These are phyloP conservation scores for Thalassiosira hispida DNA, from an alignment of 352 stramenopile genomes.

Conservation along the genomic window DNA sequence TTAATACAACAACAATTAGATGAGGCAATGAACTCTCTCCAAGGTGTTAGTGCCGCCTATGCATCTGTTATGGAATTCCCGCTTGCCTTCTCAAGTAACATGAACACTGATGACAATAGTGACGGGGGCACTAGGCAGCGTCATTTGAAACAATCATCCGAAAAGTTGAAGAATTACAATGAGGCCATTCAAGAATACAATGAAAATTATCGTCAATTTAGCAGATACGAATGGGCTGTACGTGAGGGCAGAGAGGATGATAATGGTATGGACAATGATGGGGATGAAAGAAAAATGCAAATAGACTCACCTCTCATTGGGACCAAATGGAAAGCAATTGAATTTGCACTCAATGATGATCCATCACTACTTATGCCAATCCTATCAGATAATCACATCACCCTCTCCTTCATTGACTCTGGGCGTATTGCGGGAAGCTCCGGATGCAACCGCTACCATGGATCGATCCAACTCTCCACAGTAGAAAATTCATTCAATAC, in stretches of 20 bases:
- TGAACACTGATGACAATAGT: background rate
- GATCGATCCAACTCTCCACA: background rate
- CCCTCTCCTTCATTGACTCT: conserved; percentile 7
- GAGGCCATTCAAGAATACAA: conserved; percentile 24
- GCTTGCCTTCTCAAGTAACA: background rate
- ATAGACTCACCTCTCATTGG: conserved; percentile 8
- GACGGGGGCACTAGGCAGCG: background rate
- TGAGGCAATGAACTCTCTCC: background rate
- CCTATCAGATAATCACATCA: conserved; percentile 15
- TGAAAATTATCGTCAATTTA: conserved; percentile 23
- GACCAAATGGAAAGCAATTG: conserved; percentile 17
- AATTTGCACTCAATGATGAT: background rate
- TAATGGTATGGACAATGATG: background rate
- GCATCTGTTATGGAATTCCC: conserved; percentile 30
- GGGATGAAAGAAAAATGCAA: background rate
- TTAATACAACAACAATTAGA: conserved; percentile 20
- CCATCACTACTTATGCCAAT: background rate
- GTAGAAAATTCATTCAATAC: conserved; percentile 5
- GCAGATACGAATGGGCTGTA: conserved; percentile 34
- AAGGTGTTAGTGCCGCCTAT: conserved; percentile 14
- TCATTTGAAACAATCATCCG: conserved; percentile 20
- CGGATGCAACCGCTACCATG: conserved; percentile 24
- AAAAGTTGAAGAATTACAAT: conserved; percentile 22
- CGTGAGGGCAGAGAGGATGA: background rate
- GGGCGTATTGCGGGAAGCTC: conserved; percentile 5